Percentiles rank a stretch among this genome's conserved stretches.
Conservation (phyloP, 768 basidiomycete genomes). For the Mycena filopes region DNA sequence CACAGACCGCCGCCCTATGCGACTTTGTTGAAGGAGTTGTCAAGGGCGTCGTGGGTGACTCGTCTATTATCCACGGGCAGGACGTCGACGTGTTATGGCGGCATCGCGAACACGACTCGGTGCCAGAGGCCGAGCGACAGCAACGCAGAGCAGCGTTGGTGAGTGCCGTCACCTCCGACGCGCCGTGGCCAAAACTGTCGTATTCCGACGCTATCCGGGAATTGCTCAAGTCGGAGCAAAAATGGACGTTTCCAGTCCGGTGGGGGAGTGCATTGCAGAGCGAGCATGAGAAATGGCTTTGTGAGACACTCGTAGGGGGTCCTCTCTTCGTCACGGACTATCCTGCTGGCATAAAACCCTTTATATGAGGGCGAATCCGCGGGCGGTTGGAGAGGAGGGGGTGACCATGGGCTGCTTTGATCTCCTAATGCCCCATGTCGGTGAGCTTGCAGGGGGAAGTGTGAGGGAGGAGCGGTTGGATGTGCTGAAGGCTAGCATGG, state of each 20-base stretch:
- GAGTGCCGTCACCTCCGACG: conserved; percentile 44
- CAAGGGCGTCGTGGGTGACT: conserved; percentile 45
- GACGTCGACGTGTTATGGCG: conserved; percentile 54
- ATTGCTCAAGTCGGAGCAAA: conserved; percentile 51
- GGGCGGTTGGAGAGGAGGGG: conserved; percentile 41
- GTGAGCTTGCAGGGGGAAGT: conserved; percentile 94
- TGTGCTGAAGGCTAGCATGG: conserved; percentile 63
- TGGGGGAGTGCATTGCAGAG: conserved; percentile 84
- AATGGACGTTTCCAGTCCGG: conserved; percentile 42
- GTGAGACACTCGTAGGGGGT: conserved; percentile 70
- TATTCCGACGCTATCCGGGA: conserved; percentile 81
- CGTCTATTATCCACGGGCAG: conserved; percentile 13
- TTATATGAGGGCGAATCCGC: conserved; percentile 86
- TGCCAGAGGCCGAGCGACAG: conserved; percentile 28
- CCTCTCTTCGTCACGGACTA: conserved; percentile 96
- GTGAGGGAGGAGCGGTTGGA: conserved; percentile 81
- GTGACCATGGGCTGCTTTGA: conserved; percentile 94
- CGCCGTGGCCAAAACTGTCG: conserved; percentile 76
- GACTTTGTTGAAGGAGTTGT: conserved; percentile 64
- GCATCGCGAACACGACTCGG: conserved; percentile 42
- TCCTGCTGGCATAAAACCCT: conserved; percentile 85
- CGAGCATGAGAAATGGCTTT: conserved; percentile 95
- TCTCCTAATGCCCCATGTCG: conserved; percentile 86
- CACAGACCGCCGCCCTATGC: conserved; percentile 33
- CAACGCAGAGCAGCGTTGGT: conserved; percentile 47